Conservation (phyloP, 768 basidiomycete genomes). For the Hygrophorus pudorinus region DNA sequence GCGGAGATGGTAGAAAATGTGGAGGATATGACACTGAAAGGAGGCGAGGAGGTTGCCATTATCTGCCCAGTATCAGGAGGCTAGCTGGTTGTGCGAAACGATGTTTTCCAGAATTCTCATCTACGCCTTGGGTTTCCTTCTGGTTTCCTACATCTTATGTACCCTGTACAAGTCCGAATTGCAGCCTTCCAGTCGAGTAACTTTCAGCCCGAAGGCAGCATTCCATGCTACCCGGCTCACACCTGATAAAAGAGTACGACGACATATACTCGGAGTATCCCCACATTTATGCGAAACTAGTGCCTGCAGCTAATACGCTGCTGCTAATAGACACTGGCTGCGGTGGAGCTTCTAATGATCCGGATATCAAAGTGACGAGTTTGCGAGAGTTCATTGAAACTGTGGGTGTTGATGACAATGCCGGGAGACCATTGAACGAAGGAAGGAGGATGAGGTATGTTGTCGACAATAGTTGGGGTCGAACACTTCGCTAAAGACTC, state of each 20-base stretch:
- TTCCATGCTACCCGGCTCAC: conserved; percentile 23
- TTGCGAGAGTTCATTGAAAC: conserved; percentile 42
- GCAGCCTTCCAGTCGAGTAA: background rate
- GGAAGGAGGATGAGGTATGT: conserved; percentile 32
- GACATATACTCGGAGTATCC: conserved; percentile 44
- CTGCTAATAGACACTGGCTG: conserved; percentile 48
- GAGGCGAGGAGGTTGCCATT: conserved; percentile 71
- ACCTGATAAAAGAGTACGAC: conserved; percentile 38
- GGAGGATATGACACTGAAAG: conserved; percentile 35
- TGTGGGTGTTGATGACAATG: conserved; percentile 31
- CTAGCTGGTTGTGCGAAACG: conserved; percentile 19
- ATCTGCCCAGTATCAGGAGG: conserved; percentile 82
- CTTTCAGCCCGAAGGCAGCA: conserved; percentile 8
- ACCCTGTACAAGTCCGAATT: too few relatives aligned
- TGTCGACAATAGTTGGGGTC: conserved; percentile 27
- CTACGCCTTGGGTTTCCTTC: background rate
- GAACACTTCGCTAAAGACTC: conserved; percentile 21
- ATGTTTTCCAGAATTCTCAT: background rate
- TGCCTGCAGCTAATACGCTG: conserved; percentile 28
- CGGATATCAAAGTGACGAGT: conserved; percentile 28
- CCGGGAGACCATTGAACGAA: conserved; percentile 32
- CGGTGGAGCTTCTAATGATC: conserved; percentile 35
- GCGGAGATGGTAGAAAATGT: conserved; percentile 69
- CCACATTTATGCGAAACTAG: conserved; percentile 42
- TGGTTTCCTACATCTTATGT: background rate